phyloP scores from a whole-genome alignment of 352 stramenopile species.

The Stephanocyclus meneghinianus region DNA sequence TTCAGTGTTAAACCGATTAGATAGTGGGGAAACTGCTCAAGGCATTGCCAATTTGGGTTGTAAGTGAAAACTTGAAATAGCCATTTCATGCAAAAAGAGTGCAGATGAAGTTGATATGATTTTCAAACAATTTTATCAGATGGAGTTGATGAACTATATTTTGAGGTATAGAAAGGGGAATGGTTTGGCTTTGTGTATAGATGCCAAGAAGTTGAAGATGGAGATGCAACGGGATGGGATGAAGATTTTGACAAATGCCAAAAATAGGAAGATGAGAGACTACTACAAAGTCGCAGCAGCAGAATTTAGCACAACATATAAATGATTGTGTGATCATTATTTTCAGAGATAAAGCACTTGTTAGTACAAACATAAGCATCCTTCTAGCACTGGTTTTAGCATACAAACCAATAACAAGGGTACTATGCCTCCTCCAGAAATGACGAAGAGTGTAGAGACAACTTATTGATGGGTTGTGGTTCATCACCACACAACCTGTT shows the following conservation, averaged over 20 bases:
- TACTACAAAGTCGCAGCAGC: slow-evolving; percentile 9
- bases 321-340: no score
- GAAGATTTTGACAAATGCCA: slow-evolving; percentile 57
- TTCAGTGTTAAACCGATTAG: slow-evolving; percentile 60
- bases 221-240: slow-evolving; percentile 68
- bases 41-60: slow-evolving; percentile 59
- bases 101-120: slow-evolving; percentile 68
- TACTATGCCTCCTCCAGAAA: no score
- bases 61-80: slow-evolving; percentile 65
- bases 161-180: slow-evolving; percentile 70
- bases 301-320: neutral
- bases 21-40: slow-evolving; percentile 45
- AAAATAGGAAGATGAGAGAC: slow-evolving; percentile 58
- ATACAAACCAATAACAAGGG: no score
- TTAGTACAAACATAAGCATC: no score
- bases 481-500: no score
- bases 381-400: no score
- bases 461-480: no score
- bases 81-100: slow-evolving; percentile 48
- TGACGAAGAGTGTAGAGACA: no score
- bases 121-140: slow-evolving; percentile 68
- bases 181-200: slow-evolving; percentile 61
- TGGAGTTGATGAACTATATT: slow-evolving; percentile 78
- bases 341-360: no score
- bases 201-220: slow-evolving; percentile 58